Base-by-base conservation (phyloP, 2,329 filamentous ascomycete genomes). In the Cladosporium sp. region DNA sequence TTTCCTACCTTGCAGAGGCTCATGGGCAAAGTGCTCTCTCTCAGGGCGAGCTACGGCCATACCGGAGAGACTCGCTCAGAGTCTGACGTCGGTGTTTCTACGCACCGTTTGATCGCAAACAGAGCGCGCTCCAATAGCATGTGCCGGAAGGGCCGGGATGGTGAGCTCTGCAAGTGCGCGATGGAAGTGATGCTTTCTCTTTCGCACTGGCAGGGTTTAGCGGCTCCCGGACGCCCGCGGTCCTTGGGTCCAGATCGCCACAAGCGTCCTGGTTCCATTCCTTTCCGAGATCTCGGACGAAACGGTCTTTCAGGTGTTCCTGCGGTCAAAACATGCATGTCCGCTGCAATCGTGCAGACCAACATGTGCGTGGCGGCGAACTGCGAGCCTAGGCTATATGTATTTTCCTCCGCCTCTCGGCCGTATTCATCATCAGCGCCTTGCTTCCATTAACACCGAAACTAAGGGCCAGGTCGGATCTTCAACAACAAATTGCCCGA, bases 81-180 rank as follows among this genome's bases (percentile, higher is more conserved):
- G 32, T 58, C 55, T 58, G 34, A 58, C 32, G 34, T 58, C 55
- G 32, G 21, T 41, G 55, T 58, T 41, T 34, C 34, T 41, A 21
- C 21, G 34, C 55, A 41, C 14, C 21, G 12, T 12, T 15, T n/a
- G 12, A 12, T 26, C 32, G n/a, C 12, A 4, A 4, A 34, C 52
- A 11, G 34, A n/a, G 24, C 14, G 32, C 55, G 32, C 55, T 38
- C 55, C 55, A 58, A 41, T 58, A 11, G 34, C 55, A 41, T 4
- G 15, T n/a, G n/a, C 2, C 55, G 55, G 55, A 58, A 26, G 34
- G 21, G 21, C 55, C 55, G 55, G 55, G 24, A 24, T 15, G 34
- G 18, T 47, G 41, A 24, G 21, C 38, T 44, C 18, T n/a, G 38
- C 38, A 28, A 58, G 54, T 58, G 30, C 54, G n/a, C 32, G n/a